phyloP scores from a whole-genome alignment of 129 eudicot species.

The Oenanthe sinensis region DNA sequence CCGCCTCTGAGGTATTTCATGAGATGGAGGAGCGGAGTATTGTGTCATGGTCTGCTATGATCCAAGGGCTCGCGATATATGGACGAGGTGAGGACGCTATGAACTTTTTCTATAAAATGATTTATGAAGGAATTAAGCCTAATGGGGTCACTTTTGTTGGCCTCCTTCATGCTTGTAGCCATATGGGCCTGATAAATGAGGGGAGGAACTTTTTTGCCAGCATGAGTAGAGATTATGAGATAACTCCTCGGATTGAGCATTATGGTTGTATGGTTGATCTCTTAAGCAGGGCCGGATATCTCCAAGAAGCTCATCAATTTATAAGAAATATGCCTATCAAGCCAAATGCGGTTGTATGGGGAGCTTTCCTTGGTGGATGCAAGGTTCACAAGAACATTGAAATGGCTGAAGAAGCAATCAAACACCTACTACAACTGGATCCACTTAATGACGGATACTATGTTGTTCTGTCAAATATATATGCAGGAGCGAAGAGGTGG shows the following conservation, averaged over 20 bases:
- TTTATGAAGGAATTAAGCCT: slow-evolving; percentile 22
- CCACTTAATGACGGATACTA: slow-evolving; percentile 40
- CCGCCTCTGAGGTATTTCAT: slow-evolving; percentile 29
- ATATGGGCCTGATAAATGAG: slow-evolving; percentile 35
- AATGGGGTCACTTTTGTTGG: slow-evolving; percentile 44
- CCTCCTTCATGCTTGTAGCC: slow-evolving; percentile 48
- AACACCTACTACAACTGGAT: slow-evolving; percentile 33
- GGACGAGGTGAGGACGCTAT: slow-evolving; percentile 42
- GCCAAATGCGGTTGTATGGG: slow-evolving; percentile 47
- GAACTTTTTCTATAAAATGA: slow-evolving; percentile 32
- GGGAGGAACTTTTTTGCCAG: slow-evolving; percentile 26
- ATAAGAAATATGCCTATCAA: slow-evolving; percentile 30
- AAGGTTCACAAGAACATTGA: slow-evolving; percentile 41
- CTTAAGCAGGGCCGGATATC: slow-evolving; percentile 33
- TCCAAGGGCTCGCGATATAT: slow-evolving; percentile 42
- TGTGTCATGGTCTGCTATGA: slow-evolving; percentile 47
- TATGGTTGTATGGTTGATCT: slow-evolving; percentile 55
- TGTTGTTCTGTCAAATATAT: slow-evolving; percentile 31
- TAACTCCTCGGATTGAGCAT: slow-evolving; percentile 37
- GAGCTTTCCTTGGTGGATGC: slow-evolving; percentile 45
- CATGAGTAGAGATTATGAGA: slow-evolving; percentile 32
- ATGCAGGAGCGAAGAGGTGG: slow-evolving; percentile 41
- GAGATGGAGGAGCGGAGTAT: slow-evolving; percentile 28
- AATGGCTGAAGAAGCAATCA: slow-evolving; percentile 48
- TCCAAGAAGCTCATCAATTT: slow-evolving; percentile 34